phyloP scores from a whole-genome alignment of 345 rosid species.

The Citrus maxima region DNA sequence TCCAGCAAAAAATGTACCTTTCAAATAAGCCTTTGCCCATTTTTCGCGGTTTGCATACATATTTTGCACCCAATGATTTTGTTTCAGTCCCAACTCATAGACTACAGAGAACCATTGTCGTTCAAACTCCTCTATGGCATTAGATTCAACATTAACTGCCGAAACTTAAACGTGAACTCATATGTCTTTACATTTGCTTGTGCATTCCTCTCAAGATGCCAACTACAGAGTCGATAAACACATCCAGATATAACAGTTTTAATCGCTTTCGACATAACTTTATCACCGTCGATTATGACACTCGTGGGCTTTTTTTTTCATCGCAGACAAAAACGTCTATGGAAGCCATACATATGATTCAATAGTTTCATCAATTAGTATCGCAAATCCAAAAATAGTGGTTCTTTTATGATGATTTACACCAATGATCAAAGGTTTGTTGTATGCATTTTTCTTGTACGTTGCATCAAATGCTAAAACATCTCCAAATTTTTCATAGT shows the following conservation, averaged over 20 bases:
- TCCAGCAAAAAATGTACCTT: rapidly evolving
- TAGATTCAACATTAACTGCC: too few species aligned
- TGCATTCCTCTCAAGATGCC: background rate
- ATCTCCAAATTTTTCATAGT: too few species aligned
- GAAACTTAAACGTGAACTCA: rapidly evolving
- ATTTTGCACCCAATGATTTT: background rate
- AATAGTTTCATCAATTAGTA: background rate
- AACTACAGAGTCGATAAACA: background rate
- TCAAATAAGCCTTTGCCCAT: background rate
- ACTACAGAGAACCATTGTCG: background rate
- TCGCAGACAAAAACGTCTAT: rapidly evolving
- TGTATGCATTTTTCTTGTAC: too few species aligned
- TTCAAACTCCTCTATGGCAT: background rate
- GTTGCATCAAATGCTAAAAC: background rate
- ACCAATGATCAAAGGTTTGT: background rate
- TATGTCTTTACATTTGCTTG: background rate
- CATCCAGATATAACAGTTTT: background rate
- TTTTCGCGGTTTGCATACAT: too few species aligned
- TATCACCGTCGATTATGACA: background rate
- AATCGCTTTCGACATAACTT: too few species aligned
- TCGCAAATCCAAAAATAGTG: rapidly evolving
- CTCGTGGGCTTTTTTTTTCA: background rate
- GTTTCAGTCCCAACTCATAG: rapidly evolving
- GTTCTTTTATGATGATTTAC: too few species aligned
- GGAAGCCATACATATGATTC: background rate